Base-by-base conservation (phyloP, 805 yeast species). In the Hanseniaspora singularis region DNA sequence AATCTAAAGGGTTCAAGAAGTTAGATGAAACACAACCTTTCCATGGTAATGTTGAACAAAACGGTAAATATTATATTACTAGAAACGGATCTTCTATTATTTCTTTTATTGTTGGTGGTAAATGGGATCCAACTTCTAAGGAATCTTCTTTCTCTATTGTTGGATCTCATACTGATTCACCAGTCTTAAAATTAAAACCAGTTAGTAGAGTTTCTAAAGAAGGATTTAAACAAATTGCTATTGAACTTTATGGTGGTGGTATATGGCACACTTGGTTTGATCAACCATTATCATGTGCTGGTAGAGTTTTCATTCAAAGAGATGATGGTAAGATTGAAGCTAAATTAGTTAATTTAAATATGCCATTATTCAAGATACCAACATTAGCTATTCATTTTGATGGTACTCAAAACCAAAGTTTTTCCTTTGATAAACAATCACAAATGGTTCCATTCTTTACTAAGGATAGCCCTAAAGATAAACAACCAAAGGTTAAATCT, bases 191-290 rank as follows among this genome's bases (percentile, higher is more conserved):
- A 59, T 75, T 89, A 54, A 92, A 89, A 65, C 98, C 98, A 11
- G 69, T 81, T 26, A 82, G 95, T 20, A 77, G 79, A 57, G 75
- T 74, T 54, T 62, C 66, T 10, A 66, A 70, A 15, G 88, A 83
- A 55, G 94, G 94, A 1, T 89, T 77, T 57, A 71, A 77, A 47
- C 95, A 88, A 61, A 77, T 92, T 16, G 97, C 95, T 32, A 94
- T 92, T 9, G 97, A 92, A 63, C 75, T 80, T 41, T 89, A 89
- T 58, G 97, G 98, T 49, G 97, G 97, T 30, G 92, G 95, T 42
- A 78, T 88, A 47, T 92, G 96, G 77, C 96, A 85, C 60, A 76
- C 95, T 4, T 89, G 97, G 96, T 89, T 92, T 58, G 98, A 89
- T 62, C 76, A 96, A 50, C 96, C 89, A 61, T 71, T 92, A 55